phyloP scores from a whole-genome alignment of 495 filamentous ascomycete species.

The Penicillium cinerascens region DNA sequence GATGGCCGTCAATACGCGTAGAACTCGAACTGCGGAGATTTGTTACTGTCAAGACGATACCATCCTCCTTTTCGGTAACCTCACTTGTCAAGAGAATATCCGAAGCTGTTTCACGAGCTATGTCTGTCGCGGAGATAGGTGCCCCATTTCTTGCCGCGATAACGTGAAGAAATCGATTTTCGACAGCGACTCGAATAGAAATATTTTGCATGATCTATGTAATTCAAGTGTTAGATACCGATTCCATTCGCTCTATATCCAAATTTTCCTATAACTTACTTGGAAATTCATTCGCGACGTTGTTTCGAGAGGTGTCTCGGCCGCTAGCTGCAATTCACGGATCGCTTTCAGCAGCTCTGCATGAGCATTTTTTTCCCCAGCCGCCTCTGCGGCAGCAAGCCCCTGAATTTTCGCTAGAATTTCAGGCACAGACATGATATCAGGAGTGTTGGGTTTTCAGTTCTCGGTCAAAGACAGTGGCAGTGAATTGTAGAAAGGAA shows the following conservation, averaged over 20 bases:
- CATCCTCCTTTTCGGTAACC: no score
- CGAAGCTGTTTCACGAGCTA: constrained; percentile 4
- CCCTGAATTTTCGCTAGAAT: constrained; percentile 15
- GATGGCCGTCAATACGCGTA: no score
- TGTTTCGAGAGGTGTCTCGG: constrained; percentile 22
- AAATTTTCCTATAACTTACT: constrained; percentile 2
- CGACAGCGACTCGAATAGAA: constrained; percentile 12
- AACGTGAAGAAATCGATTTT: constrained; percentile 9
- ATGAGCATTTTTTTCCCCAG: constrained; percentile 15
- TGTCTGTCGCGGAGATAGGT: constrained; percentile 3
- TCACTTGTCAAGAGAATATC: constrained; percentile 7
- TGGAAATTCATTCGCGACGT: constrained; percentile 25
- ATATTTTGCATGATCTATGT: constrained; percentile 8
- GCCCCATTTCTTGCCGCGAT: constrained; percentile 1
- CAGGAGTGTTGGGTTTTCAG: no score
- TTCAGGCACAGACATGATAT: constrained; percentile 9
- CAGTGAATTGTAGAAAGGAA: no score
- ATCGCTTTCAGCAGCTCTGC: constrained; percentile 22
- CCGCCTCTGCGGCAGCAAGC: constrained; percentile 14
- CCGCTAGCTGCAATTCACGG: constrained; percentile 19
- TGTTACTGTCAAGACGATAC: no score
- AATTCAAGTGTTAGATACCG: background rate
- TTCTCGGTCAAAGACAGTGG: no score
- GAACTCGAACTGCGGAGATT: no score
- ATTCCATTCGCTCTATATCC: no score